A percentile compares a stretch with the other conserved stretches of the same genome.
phyloP scores from a whole-genome alignment of 73 alveolate species.

The Paramecium octaurelia region DNA sequence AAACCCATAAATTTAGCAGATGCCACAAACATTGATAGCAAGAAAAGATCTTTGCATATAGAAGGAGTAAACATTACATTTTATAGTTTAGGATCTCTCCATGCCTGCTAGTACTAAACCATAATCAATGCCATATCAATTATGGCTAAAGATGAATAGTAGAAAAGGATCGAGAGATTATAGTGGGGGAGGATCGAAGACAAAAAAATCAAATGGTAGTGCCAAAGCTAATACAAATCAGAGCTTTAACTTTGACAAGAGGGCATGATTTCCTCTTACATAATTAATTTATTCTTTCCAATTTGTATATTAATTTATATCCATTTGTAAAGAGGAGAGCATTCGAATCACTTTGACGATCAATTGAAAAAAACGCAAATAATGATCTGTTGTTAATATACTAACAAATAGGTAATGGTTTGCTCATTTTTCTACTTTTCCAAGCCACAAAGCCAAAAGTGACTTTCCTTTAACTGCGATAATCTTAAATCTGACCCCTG shows the following conservation, averaged over 20 bases:
- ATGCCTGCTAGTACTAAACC: conserved; percentile 34
- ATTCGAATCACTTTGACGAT: neutral
- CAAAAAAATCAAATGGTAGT: neutral
- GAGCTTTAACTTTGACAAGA: conserved; percentile 22
- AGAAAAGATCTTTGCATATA: neutral
- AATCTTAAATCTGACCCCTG: conserved; percentile 81
- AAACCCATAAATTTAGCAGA: neutral
- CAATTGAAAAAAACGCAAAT: neutral
- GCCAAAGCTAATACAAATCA: neutral
- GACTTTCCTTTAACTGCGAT: conserved; percentile 77
- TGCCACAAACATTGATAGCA: neutral
- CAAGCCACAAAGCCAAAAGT: conserved; percentile 74
- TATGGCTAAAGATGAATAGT: conserved; percentile 34
- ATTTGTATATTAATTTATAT: neutral
- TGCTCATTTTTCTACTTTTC: conserved; percentile 74
- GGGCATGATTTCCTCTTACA: neutral
- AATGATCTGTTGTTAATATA: neutral
- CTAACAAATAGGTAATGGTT: neutral
- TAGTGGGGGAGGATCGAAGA: neutral
- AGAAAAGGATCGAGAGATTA: conserved; percentile 23
- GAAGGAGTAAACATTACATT: neutral
- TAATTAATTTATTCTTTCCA: neutral
- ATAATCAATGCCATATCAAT: neutral
- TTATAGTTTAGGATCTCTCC: neutral
- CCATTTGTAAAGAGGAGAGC: neutral